Evolutionary conservation across 169 alveolate species (phyloP).

Genomic region (Cystoisospora suis): DNA sequence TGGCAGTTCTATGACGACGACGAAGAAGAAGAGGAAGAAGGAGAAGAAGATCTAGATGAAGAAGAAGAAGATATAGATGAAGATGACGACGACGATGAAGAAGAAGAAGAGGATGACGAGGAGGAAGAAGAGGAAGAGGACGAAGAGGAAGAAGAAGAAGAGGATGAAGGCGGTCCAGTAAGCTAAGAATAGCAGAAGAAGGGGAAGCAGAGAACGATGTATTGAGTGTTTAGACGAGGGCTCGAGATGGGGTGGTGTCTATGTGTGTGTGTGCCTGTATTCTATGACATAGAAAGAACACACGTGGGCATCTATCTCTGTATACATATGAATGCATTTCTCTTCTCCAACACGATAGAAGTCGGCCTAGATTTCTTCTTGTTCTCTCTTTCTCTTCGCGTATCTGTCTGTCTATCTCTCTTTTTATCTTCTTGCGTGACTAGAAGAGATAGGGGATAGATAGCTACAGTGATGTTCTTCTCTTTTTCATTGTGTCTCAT

Average conservation of each 20-base stretch:
- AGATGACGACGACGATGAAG: not conserved
- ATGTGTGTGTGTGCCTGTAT: not conserved
- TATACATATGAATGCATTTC: not conserved
- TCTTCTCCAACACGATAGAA: not conserved
- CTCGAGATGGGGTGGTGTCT: not conserved
- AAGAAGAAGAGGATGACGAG: not conserved
- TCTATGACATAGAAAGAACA: not conserved
- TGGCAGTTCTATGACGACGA: slow-evolving; percentile 38
- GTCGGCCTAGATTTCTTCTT: not conserved
- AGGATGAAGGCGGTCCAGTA: not conserved
- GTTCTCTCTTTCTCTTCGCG: not conserved
- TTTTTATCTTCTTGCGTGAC: not conserved
- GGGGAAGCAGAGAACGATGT: not conserved
- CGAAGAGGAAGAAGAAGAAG: not conserved
- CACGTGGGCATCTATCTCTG: not conserved
- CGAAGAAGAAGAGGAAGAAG: slow-evolving; percentile 25
- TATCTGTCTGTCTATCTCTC: not conserved
- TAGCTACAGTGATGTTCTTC: too few relatives aligned
- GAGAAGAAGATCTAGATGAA: not conserved
- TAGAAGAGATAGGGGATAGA: too few relatives aligned
- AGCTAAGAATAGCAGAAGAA: not conserved
- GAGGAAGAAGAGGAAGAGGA: not conserved
- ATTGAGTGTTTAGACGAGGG: not conserved
- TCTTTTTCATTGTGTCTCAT: not conserved
- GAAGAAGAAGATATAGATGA: not conserved